Evolutionary conservation across 495 filamentous ascomycete species (phyloP), one percentile per base, ranked within the genome.

Genomic region (Penicillium coprophilum): DNA sequence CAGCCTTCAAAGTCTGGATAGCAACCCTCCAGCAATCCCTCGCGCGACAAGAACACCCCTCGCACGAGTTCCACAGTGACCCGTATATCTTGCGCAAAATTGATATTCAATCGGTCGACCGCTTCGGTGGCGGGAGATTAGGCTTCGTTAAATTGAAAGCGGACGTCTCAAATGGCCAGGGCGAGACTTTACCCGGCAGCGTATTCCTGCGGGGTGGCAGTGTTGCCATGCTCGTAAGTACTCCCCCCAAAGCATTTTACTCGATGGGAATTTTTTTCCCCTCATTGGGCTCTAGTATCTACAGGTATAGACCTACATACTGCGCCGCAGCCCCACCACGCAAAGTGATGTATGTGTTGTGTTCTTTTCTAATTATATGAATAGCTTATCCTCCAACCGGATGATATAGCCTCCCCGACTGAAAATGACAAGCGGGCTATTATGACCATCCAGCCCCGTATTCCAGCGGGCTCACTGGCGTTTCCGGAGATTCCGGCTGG

Each of bases 401-500:
- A 91, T 58, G 89, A 91, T 65, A 73, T 80, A 1, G 62, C 73
- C 0, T 28, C 58, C 1, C 59, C 60, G 3, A 58, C 62, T 7
- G 57, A 79, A 57, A 58, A 70, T 19, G 72, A 88, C 53, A 87
- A 89, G 64, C 80, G 86, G 59, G 90, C 85, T 2, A 74, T 96
- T 24, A 70, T 96, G 34, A 92, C 92, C 1, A 78, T 95, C 30
- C 92, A 96, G 66, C 87, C 92, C 23, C 87, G 92, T 34, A 79
- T 95, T 19, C 82, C 92, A 0, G 89, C 88, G 10, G 91, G 88
- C 0, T 87, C 85, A 6, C 73, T 96, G 9, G 78, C 80, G 9
- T 86, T 96, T 60, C 74, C 86, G 12, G 92, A 96, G 67, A 75
- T 96, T 19, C 92, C 92, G 0, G 92, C 92, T 0, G 92, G 92